Base-by-base conservation (phyloP, 2,329 filamentous ascomycete genomes). In the Daldinia sp. region DNA sequence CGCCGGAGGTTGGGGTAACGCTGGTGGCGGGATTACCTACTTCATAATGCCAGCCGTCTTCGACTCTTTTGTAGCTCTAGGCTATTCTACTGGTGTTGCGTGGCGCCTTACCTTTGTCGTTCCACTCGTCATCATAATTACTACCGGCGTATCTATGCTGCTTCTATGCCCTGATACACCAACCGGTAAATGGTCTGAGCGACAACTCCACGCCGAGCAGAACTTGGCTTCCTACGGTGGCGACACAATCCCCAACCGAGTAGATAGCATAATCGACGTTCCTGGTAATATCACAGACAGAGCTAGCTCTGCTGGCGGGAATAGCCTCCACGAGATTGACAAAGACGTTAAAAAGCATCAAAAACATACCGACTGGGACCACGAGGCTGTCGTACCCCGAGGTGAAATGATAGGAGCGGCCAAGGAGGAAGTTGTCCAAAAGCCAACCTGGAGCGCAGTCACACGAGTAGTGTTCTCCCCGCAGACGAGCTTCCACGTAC, bases 11-110 rank as follows among this genome's bases (percentile, higher is more conserved):
- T 90, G 91, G 80, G 94, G 93, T 52, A 97, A 96, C 71, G 86
- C 92, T 23, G 93, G 94, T 61, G 94, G 93, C 66, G 94, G 94
- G 58, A 90, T 96, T 68, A 96, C 93, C 1, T 96, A 96, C 80
- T 96, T 96, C 76, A 86, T 94, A 70, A 96, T 97, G 93, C 93
- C 94, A 1, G 92, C 92, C 4, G 88, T 97, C 59, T 95, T 90
- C 77, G 90, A 96, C 76, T 91, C 90, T 0, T 82, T 96, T 19
- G 85, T 91, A 19, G 72, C 82, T 0, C 82, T 82, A 49, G 86
- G 87, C 5, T 80, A 94, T 56, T 79, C 82, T 0, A 78, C 87
- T 1, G 87, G 91, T 69, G 83, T 87, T 34, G 90, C 93, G 2
- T 97, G 94, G 93, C 86, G 93, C 23, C 86, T 96, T 1, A 85